phyloP scores from a whole-genome alignment of 345 rosid species.

The Cardamine occulta region DNA sequence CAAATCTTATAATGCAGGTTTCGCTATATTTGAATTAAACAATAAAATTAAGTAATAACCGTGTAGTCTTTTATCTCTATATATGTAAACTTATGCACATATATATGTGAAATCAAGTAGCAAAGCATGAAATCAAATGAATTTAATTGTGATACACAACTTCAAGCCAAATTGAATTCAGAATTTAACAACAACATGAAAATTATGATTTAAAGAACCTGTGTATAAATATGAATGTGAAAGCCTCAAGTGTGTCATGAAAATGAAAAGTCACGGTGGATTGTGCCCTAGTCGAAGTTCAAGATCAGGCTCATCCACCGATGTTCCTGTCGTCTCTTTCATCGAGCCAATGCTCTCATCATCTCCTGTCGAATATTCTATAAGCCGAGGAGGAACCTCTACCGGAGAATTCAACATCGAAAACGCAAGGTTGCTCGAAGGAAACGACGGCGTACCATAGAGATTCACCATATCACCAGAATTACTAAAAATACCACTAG shows the following conservation, averaged over 20 bases:
- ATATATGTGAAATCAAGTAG: conserved; percentile 26
- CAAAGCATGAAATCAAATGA: conserved; percentile 30
- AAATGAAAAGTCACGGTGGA: conserved; percentile 41
- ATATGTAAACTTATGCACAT: neutral
- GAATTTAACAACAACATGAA: conserved; percentile 32
- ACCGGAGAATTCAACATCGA: conserved; percentile 36
- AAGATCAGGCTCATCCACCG: conserved; percentile 75
- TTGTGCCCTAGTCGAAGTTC: conserved; percentile 84
- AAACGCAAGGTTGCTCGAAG: conserved; percentile 44
- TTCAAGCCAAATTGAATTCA: conserved; percentile 22
- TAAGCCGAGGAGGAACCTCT: conserved; percentile 33
- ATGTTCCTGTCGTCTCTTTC: conserved; percentile 45
- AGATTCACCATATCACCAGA: conserved; percentile 33
- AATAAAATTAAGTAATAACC: conserved; percentile 9
- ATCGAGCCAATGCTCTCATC: conserved; percentile 32
- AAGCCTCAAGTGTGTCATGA: conserved; percentile 31
- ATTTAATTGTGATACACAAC: conserved; percentile 29
- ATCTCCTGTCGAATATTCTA: conserved; percentile 35
- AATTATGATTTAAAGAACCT: conserved; percentile 30
- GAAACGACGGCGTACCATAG: conserved; percentile 51
- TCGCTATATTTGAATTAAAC: neutral
- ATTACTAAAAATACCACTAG: conserved; percentile 47
- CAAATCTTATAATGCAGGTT: neutral
- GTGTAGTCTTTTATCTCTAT: conserved; percentile 1
- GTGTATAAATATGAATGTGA: conserved; percentile 26